Conservation (phyloP, 2,329 filamentous ascomycete genomes). For the Microsporum ferrugineum region DNA sequence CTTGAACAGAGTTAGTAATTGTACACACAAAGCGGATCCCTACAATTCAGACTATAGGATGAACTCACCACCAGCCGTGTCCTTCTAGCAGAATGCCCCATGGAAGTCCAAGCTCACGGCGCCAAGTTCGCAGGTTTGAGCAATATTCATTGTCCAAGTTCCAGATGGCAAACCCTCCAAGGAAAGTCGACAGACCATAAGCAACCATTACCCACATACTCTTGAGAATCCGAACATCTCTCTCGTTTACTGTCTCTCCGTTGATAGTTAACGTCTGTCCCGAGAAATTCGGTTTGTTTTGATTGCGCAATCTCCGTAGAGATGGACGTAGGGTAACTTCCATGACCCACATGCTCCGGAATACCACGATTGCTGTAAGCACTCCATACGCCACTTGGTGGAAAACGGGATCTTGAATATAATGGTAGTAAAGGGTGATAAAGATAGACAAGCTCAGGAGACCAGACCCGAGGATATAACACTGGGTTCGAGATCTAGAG, state of each 20-base stretch:
- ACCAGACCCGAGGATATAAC: conserved; percentile 45
- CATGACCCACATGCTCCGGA: conserved; percentile 69
- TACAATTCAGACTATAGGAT: neutral
- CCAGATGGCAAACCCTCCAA: conserved; percentile 68
- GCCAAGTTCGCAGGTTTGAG: conserved; percentile 50
- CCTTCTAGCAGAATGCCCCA: conserved; percentile 68
- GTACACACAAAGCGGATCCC: neutral
- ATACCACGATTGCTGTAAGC: conserved; percentile 57
- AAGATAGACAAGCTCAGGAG: conserved; percentile 48
- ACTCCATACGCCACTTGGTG: conserved; percentile 70
- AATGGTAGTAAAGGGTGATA: conserved; percentile 72
- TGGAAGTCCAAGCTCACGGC: conserved; percentile 58
- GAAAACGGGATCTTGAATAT: conserved; percentile 69
- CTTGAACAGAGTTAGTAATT: conserved; percentile 25
- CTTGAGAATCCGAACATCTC: conserved; percentile 47
- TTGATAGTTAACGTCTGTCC: conserved; percentile 23
- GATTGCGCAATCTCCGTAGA: conserved; percentile 37
- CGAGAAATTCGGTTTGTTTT: conserved; percentile 35
- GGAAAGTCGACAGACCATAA: conserved; percentile 57
- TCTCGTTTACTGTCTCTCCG: conserved; percentile 40
- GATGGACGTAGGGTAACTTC: conserved; percentile 52
- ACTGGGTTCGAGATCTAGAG: conserved; percentile 43
- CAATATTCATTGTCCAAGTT: conserved; percentile 70
- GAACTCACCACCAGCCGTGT: conserved; percentile 57
- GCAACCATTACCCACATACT: conserved; percentile 68